Percentiles rank a stretch among this genome's conserved stretches.
Evolutionary conservation across 2,329 filamentous ascomycete genomes (phyloP).

Genomic region (Apiospora hydei): DNA sequence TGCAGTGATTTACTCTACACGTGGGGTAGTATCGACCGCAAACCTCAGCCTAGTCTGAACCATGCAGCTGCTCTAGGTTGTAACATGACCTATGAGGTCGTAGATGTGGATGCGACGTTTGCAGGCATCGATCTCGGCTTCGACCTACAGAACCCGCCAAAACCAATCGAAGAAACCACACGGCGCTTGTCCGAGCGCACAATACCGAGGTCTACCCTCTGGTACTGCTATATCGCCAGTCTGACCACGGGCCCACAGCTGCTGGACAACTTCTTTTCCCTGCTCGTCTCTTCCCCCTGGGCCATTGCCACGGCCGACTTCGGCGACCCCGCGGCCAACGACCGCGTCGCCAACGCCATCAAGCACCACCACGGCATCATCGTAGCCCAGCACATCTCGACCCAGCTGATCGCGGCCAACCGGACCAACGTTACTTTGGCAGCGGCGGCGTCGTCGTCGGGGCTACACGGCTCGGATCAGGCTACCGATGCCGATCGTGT

Average conservation of each 20-base stretch:
- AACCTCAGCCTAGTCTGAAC: background rate
- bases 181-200: background rate
- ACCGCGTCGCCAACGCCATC: background rate
- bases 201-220: background rate
- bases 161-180: background rate
- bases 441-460: too few species aligned
- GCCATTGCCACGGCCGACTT: background rate
- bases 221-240: too few species aligned
- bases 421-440: background rate
- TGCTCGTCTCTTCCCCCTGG: background rate
- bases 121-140: background rate
- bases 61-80: background rate
- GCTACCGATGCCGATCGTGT: background rate
- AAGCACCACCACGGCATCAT: background rate
- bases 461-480: background rate
- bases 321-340: background rate
- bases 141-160: background rate
- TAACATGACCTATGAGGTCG: background rate
- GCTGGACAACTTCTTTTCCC: background rate
- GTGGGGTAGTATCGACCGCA: background rate
- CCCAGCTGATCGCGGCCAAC: background rate
- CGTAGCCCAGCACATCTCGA: background rate
- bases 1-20: background rate
- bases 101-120: background rate
- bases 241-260: background rate